These are phyloP conservation scores for Penicillium chermesinum DNA, from an alignment of 495 filamentous ascomycete genomes.

Conservation along the genomic window DNA sequence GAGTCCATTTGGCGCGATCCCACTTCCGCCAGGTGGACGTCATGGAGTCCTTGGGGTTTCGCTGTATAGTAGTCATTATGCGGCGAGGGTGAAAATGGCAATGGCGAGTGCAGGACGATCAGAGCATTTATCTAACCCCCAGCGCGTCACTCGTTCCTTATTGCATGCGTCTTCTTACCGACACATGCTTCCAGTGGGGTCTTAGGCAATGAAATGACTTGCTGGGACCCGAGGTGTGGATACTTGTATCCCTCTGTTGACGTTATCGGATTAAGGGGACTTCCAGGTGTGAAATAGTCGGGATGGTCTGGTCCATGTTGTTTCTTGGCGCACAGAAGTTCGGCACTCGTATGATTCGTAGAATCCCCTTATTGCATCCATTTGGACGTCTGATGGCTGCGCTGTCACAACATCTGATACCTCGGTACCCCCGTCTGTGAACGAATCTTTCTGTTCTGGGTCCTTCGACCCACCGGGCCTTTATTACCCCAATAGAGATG, in stretches of 20 bases:
- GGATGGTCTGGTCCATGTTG: too few relatives aligned
- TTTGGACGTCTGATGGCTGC: not conserved
- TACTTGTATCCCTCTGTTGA: not conserved
- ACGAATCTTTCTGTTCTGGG: not conserved
- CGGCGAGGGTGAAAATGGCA: not conserved
- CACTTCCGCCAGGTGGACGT: conserved; percentile 30
- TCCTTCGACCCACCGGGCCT: not conserved
- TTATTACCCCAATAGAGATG: not conserved
- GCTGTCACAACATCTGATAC: not conserved
- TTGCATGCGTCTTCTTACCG: not conserved
- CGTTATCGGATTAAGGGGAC: too few relatives aligned
- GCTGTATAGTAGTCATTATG: not conserved
- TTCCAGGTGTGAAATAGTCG: too few relatives aligned
- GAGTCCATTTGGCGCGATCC: conserved; percentile 20
- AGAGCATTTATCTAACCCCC: not conserved
- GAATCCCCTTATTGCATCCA: too few relatives aligned
- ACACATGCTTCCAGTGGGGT: not conserved
- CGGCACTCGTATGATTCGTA: too few relatives aligned
- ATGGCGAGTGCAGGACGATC: not conserved
- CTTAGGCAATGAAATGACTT: not conserved
- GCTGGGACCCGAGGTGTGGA: not conserved
- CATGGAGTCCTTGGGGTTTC: conserved; percentile 30
- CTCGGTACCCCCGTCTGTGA: not conserved
- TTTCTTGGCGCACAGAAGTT: too few relatives aligned
- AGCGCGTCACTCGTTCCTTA: not conserved